Percentiles rank a stretch among this genome's conserved stretches.
phyloP scores from a whole-genome alignment of 495 filamentous ascomycete species.

The Trichodelitschia bisporula region DNA sequence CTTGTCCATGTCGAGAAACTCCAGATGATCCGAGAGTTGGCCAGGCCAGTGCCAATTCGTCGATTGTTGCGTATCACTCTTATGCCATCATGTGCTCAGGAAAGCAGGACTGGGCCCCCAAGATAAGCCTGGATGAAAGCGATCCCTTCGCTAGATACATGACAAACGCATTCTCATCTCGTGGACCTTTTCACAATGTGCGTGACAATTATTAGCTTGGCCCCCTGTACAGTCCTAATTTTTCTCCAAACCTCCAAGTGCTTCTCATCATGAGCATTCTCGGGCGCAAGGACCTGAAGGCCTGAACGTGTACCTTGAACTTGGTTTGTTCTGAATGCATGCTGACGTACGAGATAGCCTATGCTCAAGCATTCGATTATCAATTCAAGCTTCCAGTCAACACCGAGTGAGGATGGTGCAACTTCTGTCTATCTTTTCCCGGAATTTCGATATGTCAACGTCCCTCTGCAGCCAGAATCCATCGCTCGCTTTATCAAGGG shows the following conservation, averaged over 20 bases:
- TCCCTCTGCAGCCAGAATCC: slow-evolving; percentile 27
- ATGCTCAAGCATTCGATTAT: slow-evolving; percentile 39
- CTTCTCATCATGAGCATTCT: not conserved
- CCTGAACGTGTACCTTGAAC: slow-evolving; percentile 51
- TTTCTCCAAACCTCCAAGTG: not conserved
- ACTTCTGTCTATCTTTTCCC: too few species aligned
- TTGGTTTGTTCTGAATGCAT: slow-evolving; percentile 34
- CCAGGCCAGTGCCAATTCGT: too few species aligned
- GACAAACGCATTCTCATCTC: slow-evolving; percentile 37
- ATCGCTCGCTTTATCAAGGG: slow-evolving; percentile 31
- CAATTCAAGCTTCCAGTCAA: too few species aligned
- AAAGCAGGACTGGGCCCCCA: slow-evolving; percentile 49
- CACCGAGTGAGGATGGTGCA: too few species aligned
- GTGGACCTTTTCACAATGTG: slow-evolving; percentile 47
- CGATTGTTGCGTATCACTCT: slow-evolving; percentile 56
- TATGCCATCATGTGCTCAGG: slow-evolving; percentile 71
- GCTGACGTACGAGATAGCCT: slow-evolving; percentile 18
- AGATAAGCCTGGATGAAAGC: slow-evolving; percentile 37
- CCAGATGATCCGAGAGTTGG: too few species aligned
- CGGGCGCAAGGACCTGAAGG: slow-evolving; percentile 13
- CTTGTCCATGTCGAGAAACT: not conserved
- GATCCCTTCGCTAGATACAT: slow-evolving; percentile 38
- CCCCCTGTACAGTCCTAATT: slow-evolving; percentile 2
- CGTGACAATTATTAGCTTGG: too few species aligned
- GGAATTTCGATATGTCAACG: slow-evolving; percentile 47